These are phyloP conservation scores for Berberis thunbergii DNA, from an alignment of 164 flowering plant genomes.

Conservation along the genomic window DNA sequence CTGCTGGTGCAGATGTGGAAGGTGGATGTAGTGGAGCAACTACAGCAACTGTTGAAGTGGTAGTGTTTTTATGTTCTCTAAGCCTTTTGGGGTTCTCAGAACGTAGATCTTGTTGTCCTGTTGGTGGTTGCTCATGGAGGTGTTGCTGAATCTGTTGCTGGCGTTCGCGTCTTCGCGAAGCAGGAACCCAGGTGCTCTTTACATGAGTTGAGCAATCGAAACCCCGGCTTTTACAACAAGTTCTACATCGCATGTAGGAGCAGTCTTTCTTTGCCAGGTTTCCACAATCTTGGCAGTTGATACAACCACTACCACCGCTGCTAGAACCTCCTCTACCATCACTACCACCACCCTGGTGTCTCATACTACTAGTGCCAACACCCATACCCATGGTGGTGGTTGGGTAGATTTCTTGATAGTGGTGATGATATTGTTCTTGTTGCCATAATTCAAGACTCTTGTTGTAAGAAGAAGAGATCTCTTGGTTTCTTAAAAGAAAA, in stretches of 20 bases:
- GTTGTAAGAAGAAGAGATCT: too few relatives aligned
- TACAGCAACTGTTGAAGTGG: slow-evolving; percentile 14
- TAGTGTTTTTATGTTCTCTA: slow-evolving; percentile 30
- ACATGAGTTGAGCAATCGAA: slow-evolving; percentile 60
- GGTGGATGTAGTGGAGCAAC: slow-evolving; percentile 30
- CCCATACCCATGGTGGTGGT: too few relatives aligned
- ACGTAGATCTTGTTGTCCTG: slow-evolving; percentile 11
- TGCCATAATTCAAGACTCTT: too few relatives aligned
- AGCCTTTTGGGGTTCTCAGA: slow-evolving; percentile 34
- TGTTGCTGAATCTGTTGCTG: slow-evolving; percentile 37
- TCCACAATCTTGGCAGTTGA: too few relatives aligned
- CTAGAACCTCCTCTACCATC: too few relatives aligned
- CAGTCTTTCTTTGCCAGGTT: slow-evolving; percentile 59
- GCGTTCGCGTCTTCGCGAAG: slow-evolving; percentile 50
- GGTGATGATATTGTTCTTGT: too few relatives aligned
- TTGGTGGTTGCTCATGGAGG: slow-evolving; percentile 13
- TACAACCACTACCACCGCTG: too few relatives aligned
- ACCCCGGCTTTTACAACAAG: slow-evolving; percentile 71
- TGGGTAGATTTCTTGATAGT: too few relatives aligned
- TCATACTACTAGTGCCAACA: too few relatives aligned
- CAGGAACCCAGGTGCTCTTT: slow-evolving; percentile 78
- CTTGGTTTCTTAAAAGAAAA: too few relatives aligned
- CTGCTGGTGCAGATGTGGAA: slow-evolving; percentile 24
- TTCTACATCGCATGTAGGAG: slow-evolving; percentile 49
- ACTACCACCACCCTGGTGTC: too few relatives aligned